Base-by-base conservation (phyloP, 345 rosid species). In the Garcia nutans region DNA sequence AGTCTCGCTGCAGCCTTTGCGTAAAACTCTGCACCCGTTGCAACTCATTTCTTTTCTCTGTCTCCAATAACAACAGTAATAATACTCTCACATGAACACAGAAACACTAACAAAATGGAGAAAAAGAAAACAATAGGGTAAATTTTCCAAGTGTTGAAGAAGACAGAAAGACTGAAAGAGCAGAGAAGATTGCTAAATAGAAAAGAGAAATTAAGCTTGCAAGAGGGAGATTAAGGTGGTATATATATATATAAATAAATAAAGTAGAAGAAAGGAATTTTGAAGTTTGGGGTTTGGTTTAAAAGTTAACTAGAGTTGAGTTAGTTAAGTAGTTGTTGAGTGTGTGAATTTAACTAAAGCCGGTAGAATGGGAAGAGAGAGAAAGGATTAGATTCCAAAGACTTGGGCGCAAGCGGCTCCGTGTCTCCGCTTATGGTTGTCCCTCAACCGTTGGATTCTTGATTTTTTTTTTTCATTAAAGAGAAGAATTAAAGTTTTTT, bases 1-100 rank as follows among this genome's bases (percentile, higher is more conserved):
- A 15, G 86, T 84, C 77, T 96, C 99, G 69, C 99, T 92, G 89
- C 99, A 96, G 2, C 99, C 99, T 78, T 96, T 96, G 20, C 99
- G 92, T 16, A 96, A 84, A 41, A 96, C 99, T 78, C 98, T 83
- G 84, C 98, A 96, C 0, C 99, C 99, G 87, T 91, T 96, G 92
- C 99, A 96, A 61, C 99, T 96, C 99, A 96, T 95, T 24, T 26
- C 49, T 67, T 19, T 67, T 5, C 2, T 17, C 52, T 5, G 1
- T 0, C 26, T 16, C 5, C 44, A 70, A 33, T 12, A 17, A 31
- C 9, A 33, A 19, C 5, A 33, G 2, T 33, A 37, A 37, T 37
- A 37, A 37, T 37, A 37, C 41, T 37, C 41, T 72, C 68, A 71
- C 82, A 76, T 76, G 70, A 78, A 77, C 52, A 7, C 23, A 26